Percentiles rank a stretch among this genome's conserved stretches.
Evolutionary conservation across 2,329 filamentous ascomycete species (phyloP).

Genomic region (Colletotrichum truncatum): DNA sequence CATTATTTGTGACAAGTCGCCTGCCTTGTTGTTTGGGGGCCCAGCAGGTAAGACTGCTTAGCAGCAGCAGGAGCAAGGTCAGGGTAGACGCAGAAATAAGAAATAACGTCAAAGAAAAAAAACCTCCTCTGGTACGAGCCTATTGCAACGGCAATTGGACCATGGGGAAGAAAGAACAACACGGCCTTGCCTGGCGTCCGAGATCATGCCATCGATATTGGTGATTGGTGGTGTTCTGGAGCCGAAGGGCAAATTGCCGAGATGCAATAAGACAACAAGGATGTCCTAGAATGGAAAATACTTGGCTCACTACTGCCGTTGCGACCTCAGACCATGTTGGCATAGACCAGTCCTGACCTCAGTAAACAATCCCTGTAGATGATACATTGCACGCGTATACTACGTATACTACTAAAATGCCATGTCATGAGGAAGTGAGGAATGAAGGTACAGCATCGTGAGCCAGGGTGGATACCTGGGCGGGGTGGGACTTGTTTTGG

Average conservation of each 20-base stretch:
- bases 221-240: background rate
- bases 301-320: background rate
- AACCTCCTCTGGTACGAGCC: background rate
- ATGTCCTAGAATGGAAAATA: background rate
- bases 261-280: constrained; percentile 8
- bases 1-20: constrained; percentile 15
- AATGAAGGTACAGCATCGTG: too few relatives aligned
- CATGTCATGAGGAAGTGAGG: too few relatives aligned
- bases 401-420: too few relatives aligned
- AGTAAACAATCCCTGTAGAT: too few relatives aligned
- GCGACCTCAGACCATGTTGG: background rate
- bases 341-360: too few relatives aligned
- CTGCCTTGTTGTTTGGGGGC: background rate
- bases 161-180: too few relatives aligned
- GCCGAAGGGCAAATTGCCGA: background rate
- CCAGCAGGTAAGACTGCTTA: background rate
- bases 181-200: background rate
- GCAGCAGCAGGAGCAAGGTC: background rate
- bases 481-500: too few relatives aligned
- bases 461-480: too few relatives aligned
- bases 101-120: too few relatives aligned
- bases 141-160: background rate
- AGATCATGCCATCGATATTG: background rate
- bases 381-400: too few relatives aligned
- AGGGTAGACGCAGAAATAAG: background rate